These are phyloP conservation scores for Fusarium albosuccineum DNA, from an alignment of 2,329 filamentous ascomycete genomes.

Conservation along the genomic window DNA sequence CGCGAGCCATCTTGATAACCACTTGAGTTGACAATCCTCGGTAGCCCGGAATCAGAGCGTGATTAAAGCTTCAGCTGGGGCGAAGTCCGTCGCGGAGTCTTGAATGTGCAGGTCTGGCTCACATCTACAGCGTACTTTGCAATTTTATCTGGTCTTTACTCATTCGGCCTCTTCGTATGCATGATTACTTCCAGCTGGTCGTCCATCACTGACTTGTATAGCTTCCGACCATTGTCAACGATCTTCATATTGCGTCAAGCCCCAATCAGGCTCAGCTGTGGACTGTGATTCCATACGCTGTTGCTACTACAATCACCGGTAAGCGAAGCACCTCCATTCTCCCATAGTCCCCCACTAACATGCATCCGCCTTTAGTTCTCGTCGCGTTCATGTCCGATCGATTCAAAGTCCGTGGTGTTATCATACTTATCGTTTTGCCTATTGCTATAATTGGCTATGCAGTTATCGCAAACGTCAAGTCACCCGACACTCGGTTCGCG, in stretches of 20 bases:
- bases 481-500: constrained; percentile 66
- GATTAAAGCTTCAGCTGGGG: constrained; percentile 6
- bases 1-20: too few relatives aligned
- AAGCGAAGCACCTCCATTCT: too few relatives aligned
- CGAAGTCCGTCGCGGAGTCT: constrained; percentile 5
- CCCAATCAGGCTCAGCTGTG: constrained; percentile 6
- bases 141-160: constrained; percentile 12
- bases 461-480: background rate
- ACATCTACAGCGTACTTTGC: constrained; percentile 12
- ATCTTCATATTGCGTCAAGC: constrained; percentile 6
- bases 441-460: constrained; percentile 10
- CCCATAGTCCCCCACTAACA: background rate
- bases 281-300: background rate
- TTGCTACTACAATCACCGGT: too few relatives aligned
- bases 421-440: constrained; percentile 5
- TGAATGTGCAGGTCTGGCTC: constrained; percentile 11
- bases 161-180: background rate
- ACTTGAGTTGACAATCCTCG: too few relatives aligned
- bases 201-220: background rate
- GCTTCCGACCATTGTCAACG: constrained; percentile 6
- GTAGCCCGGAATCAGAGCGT: too few relatives aligned
- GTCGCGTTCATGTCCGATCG: constrained; percentile 11
- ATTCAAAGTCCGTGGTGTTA: background rate
- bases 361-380: background rate
- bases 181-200: too few relatives aligned